Conservation (phyloP, 1,284 basidiomycete species). For the Ustilago bromivora region DNA sequence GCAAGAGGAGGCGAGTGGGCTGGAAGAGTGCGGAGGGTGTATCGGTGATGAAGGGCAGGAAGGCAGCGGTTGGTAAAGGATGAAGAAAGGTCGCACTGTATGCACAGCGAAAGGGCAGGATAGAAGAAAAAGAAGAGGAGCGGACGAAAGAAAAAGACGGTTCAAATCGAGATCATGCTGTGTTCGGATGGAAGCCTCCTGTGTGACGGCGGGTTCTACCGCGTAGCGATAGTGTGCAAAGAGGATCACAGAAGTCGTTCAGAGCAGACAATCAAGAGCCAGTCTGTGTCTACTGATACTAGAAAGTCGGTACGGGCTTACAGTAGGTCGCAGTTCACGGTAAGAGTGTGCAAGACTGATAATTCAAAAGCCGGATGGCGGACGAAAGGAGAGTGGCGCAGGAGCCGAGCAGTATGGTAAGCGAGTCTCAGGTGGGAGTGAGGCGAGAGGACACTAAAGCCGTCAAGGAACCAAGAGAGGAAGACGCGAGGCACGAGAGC, state of each 20-base stretch:
- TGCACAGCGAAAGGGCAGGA: not conserved
- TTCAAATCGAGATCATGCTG: not conserved
- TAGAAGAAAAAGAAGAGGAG: not conserved
- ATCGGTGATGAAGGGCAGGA: not conserved
- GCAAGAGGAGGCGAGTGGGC: not conserved
- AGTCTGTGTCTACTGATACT: not conserved
- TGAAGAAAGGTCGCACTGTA: not conserved
- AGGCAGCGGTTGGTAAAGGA: not conserved
- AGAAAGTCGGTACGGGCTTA: not conserved
- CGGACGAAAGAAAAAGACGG: not conserved
- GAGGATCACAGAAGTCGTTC: not conserved
- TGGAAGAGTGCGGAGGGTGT: not conserved
- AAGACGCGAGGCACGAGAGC: not conserved
- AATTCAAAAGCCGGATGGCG: conserved; percentile 5
- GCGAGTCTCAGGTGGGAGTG: not conserved
- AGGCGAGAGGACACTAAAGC: not conserved
- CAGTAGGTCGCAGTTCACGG: not conserved
- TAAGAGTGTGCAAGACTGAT: not conserved
- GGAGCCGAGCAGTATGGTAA: not conserved
- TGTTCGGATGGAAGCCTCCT: not conserved
- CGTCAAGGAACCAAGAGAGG: not conserved
- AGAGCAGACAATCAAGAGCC: not conserved
- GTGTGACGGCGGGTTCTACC: not conserved
- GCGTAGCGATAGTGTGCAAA: not conserved
- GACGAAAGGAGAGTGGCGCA: not conserved